Evolutionary conservation across 306 rosid species (phyloP), one percentile per base, ranked within the genome.

Genomic region (Quillaja saponaria): DNA sequence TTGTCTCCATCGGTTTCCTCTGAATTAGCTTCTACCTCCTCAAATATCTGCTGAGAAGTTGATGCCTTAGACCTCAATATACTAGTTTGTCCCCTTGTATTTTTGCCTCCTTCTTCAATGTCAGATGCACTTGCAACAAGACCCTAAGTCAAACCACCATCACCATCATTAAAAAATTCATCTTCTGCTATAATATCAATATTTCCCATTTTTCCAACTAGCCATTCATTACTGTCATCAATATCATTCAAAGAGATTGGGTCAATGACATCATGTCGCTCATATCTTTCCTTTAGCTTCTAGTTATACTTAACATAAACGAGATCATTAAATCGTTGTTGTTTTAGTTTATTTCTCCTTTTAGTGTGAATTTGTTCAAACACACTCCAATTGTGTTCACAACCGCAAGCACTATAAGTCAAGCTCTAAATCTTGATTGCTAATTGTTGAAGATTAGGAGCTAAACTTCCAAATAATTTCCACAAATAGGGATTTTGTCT

Each of bases 331-430:
- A 13, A 8, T 45, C 50, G 3, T 45, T 45, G 3, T 1, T 45
- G 17, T 12, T 45, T 18, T 16, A 56, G 33, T 20, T 13, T 39
- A 39, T 39, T 39, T 39, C 44, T 39, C 44, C 13, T 39, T 12
- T 39, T 39, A 39, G 44, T 8, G 44, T 39, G 44, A 39, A 59
- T 34, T 4, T 59, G 39, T 38, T 59, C 14, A 59, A 59, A 59
- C 9, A 13, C 34, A 10, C 50, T 59, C 13, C 64, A 59, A 11
- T 59, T 59, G 10, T 38, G 37, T 25, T 41, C 38, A 45, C 19
- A 45, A 12, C 50, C 18, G 13, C 8, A 45, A 12, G 19, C 18
- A 45, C 50, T 45, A 16, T 28, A 56, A 34, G 46, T 56, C 6
- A 34, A 17, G 19, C 35, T 19, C 12, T 34, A 17, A 9, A 56